phyloP scores from a whole-genome alignment of 2,329 filamentous ascomycete genomes.

The Leptographium flavum region DNA sequence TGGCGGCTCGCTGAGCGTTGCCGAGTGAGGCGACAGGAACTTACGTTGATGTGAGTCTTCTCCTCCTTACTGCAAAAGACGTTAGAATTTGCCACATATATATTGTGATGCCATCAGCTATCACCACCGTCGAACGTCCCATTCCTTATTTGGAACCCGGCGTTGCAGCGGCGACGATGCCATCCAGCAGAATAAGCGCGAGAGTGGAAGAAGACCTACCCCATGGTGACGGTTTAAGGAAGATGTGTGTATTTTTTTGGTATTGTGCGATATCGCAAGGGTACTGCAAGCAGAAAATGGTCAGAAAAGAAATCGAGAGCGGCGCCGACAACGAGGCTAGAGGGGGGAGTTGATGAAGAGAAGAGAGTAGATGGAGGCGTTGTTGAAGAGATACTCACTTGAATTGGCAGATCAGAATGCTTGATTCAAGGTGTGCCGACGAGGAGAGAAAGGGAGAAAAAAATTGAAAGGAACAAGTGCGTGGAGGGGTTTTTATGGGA shows the following conservation, averaged over 20 bases:
- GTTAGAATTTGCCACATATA: slow-evolving; percentile 14
- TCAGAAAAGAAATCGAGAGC: not conserved
- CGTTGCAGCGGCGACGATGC: not conserved
- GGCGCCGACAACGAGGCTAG: not conserved
- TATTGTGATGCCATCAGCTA: too few relatives aligned
- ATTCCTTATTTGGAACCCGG: not conserved
- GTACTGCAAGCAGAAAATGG: not conserved
- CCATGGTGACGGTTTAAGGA: slow-evolving; percentile 21
- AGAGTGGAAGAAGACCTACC: slow-evolving; percentile 18
- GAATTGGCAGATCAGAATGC: slow-evolving; percentile 20
- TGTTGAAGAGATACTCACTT: slow-evolving; percentile 11
- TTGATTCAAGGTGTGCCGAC: slow-evolving; percentile 26
- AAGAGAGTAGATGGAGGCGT: slow-evolving; percentile 6
- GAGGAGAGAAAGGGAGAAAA: slow-evolving; percentile 17
- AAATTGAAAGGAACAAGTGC: slow-evolving; percentile 10
- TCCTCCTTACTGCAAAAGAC: slow-evolving; percentile 64
- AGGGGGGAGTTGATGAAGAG: slow-evolving; percentile 2
- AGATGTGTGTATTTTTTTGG: not conserved
- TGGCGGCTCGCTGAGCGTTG: not conserved
- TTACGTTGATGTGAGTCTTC: slow-evolving; percentile 81
- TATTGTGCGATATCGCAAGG: not conserved
- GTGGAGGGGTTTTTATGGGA: slow-evolving; percentile 13
- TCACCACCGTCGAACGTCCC: too few relatives aligned
- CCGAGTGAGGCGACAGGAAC: not conserved
- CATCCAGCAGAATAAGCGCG: not conserved